phyloP scores from a whole-genome alignment of 805 yeast genomes.

The Myxozyma lipomycoides region DNA sequence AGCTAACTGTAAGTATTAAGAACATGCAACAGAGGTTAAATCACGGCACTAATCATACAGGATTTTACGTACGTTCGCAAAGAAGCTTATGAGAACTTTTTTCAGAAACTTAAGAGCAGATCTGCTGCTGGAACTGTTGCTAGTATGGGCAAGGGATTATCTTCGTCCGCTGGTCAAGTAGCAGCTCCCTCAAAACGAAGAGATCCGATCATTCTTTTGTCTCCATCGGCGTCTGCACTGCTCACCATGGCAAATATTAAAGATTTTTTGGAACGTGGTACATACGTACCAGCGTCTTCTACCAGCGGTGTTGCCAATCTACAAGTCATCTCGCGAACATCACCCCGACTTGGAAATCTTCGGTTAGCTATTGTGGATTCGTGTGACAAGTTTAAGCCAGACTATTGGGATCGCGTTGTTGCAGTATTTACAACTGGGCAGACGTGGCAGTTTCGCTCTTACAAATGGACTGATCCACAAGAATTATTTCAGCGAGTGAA shows the following conservation, averaged over 20 bases:
- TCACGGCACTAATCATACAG: constrained; percentile 1
- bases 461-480: constrained; percentile 78
- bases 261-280: constrained; percentile 68
- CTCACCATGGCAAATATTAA: constrained; percentile 62
- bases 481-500: constrained; percentile 74
- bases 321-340: constrained; percentile 52
- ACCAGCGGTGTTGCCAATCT: constrained; percentile 35
- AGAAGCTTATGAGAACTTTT: constrained; percentile 34
- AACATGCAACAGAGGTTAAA: not conserved
- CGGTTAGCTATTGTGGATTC: constrained; percentile 81
- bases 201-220: constrained; percentile 70
- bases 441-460: constrained; percentile 90
- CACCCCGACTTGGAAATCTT: constrained; percentile 54
- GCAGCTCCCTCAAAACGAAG: constrained; percentile 35
- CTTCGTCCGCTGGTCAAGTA: constrained; percentile 3
- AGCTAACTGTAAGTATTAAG: constrained; percentile 27
- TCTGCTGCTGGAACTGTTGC: not conserved
- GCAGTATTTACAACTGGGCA: constrained; percentile 97
- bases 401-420: constrained; percentile 96
- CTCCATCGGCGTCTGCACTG: constrained; percentile 76
- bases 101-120: constrained; percentile 12
- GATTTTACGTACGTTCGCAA: constrained; percentile 37
- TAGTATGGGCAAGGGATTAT: not conserved
- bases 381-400: constrained; percentile 85
- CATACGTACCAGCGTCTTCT: constrained; percentile 49